Conservation (phyloP, 805 yeast species). For the Wickerhamomyces alni region DNA sequence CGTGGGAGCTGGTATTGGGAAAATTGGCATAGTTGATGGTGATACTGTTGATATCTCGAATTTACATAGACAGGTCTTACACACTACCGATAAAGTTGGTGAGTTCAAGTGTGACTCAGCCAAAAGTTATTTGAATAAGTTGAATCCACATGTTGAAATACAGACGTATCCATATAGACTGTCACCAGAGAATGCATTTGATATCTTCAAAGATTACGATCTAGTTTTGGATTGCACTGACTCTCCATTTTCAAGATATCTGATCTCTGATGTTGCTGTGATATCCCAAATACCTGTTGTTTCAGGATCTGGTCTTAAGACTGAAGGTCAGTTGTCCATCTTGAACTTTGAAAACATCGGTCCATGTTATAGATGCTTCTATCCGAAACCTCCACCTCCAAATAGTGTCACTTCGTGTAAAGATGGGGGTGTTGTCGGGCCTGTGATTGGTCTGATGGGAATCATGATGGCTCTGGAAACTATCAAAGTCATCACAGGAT, state of each 20-base stretch:
- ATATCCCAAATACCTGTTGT: slow-evolving; percentile 63
- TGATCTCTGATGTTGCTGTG: slow-evolving; percentile 82
- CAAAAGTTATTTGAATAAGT: slow-evolving; percentile 35
- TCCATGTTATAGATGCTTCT: slow-evolving; percentile 94
- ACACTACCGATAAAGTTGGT: slow-evolving; percentile 62
- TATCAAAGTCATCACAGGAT: slow-evolving; percentile 60
- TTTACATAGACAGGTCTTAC: slow-evolving; percentile 85
- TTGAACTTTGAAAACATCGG: slow-evolving; percentile 61
- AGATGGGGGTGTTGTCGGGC: slow-evolving; percentile 93
- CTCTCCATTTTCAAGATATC: slow-evolving; percentile 80
- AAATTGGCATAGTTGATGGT: slow-evolving; percentile 79
- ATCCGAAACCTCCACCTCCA: slow-evolving; percentile 87
- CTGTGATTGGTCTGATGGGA: slow-evolving; percentile 93
- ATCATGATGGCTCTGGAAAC: slow-evolving; percentile 84
- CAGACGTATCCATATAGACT: slow-evolving; percentile 47
- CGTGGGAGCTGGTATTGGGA: slow-evolving; percentile 84
- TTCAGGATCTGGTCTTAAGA: slow-evolving; percentile 85
- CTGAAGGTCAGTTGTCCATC: slow-evolving; percentile 86
- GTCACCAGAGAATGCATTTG: slow-evolving; percentile 52
- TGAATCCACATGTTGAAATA: slow-evolving; percentile 68
- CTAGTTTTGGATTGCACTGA: slow-evolving; percentile 90
- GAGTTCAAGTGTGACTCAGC: slow-evolving; percentile 79
- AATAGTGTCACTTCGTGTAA: slow-evolving; percentile 77
- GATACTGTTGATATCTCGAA: slow-evolving; percentile 83
- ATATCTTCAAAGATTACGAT: slow-evolving; percentile 60